Evolutionary conservation across 768 basidiomycete species (phyloP), one percentile per base, ranked within the genome.

Genomic region (Lanmaoa rubissima): DNA sequence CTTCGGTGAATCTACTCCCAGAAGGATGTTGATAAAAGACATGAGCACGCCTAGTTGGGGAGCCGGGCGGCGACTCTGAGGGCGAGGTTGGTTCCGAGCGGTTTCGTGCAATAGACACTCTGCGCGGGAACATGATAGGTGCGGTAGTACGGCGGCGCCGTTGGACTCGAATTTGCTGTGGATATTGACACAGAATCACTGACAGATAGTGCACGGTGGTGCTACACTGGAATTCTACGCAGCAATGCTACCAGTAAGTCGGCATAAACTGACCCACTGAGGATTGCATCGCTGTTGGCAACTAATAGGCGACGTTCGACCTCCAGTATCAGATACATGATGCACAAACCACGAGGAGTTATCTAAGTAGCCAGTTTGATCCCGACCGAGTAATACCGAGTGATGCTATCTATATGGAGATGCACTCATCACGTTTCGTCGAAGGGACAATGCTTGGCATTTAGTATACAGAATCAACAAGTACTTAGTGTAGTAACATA

Each of bases 1-100:
- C 67, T 17, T 71, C 70, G 24, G 52, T 63, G 49, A 71, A 73
- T 24, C 68, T 65, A 56, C 70, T 71, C 17, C 69, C 71, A 13
- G 63, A 61, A 31, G 61, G 51, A 19, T 61, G 59, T 13, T 60
- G 68, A 40, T 61, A 59, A 11, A 55, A 56, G 3, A 51, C 1
- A 21, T 34, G 61, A 9, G 3, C 5, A 3, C 19, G 55, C 17
- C 42, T 24, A 21, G 60, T 47, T 0, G 63, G 63, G 3, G 68
- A 71, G 26, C 44, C 50, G 14, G 61, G 58, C 14, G 65, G 45
- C 1, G 63, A 58, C 14, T 49, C 53, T 31, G 56, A 35, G 16
- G 68, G 56, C 3, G 59, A 64, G 8, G 51, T 19, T 36, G 57
- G 59, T 7, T 53, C 55, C 2, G 46, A 47, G 21, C 55, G 46